These are phyloP conservation scores for Lyophyllum shimeji DNA, from an alignment of 768 basidiomycete species.

Conservation along the genomic window DNA sequence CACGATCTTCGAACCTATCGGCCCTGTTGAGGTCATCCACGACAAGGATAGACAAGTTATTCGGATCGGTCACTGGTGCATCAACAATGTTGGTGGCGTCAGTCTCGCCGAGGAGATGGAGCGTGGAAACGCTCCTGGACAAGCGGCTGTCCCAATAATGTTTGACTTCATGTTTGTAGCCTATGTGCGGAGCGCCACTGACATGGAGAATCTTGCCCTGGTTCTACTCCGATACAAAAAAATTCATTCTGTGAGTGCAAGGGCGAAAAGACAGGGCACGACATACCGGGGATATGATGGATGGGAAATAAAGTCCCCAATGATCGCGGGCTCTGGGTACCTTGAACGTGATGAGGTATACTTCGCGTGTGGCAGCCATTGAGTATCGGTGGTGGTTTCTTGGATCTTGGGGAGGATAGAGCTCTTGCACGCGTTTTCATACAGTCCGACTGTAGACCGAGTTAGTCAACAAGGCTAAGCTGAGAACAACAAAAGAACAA, in stretches of 20 bases:
- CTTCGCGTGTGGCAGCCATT: too few relatives aligned
- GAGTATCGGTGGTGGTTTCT: too few relatives aligned
- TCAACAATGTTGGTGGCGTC: neutral
- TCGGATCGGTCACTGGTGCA: neutral
- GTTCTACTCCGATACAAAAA: neutral
- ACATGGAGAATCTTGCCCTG: neutral
- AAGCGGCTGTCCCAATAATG: neutral
- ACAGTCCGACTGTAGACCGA: too few relatives aligned
- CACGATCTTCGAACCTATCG: conserved; percentile 7
- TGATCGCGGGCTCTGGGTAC: neutral
- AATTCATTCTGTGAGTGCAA: neutral
- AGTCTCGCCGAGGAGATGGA: neutral
- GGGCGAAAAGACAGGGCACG: neutral
- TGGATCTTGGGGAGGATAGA: too few relatives aligned
- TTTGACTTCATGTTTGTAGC: neutral
- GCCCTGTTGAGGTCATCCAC: neutral
- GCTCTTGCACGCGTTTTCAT: too few relatives aligned
- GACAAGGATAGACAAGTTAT: neutral
- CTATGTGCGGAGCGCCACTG: neutral
- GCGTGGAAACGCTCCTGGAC: neutral
- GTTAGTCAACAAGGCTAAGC: too few relatives aligned
- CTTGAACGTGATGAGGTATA: too few relatives aligned
- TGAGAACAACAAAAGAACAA: too few relatives aligned
- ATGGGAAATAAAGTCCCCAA: neutral
- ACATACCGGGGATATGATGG: neutral